Conservation (phyloP, 257 asterid species). For the Jacaranda mimosifolia region DNA sequence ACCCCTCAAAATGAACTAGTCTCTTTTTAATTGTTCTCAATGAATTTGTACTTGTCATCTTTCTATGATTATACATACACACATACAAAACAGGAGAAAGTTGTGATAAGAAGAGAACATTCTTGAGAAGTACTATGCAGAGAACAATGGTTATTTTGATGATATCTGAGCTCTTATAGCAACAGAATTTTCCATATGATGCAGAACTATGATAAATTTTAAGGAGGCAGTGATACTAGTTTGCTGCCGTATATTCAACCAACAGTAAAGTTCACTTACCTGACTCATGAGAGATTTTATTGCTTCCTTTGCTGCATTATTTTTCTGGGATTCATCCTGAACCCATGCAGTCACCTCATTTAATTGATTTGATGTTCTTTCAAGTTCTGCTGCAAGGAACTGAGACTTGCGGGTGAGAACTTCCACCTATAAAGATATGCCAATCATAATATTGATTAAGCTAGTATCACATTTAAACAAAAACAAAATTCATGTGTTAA, state of each 20-base stretch:
- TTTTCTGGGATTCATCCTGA: conserved; percentile 56
- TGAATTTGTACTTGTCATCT: background rate
- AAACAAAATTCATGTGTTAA: background rate
- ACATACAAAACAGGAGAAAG: background rate
- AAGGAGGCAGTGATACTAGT: conserved; percentile 21
- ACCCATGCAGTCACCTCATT: conserved; percentile 51
- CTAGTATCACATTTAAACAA: background rate
- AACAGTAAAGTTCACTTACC: conserved; percentile 41
- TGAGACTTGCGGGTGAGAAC: conserved; percentile 58
- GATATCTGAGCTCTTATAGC: conserved; percentile 4
- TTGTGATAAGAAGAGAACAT: background rate
- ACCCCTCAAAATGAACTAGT: background rate
- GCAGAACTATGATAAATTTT: conserved; percentile 4
- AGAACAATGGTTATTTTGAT: background rate
- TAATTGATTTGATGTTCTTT: conserved; percentile 56
- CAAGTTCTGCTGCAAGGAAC: conserved; percentile 62
- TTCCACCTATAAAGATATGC: conserved; percentile 57
- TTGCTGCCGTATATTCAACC: conserved; percentile 3
- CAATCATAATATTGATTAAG: conserved; percentile 15
- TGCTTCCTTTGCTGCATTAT: conserved; percentile 63
- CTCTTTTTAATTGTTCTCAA: background rate
- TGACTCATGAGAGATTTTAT: conserved; percentile 58
- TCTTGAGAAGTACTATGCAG: background rate
- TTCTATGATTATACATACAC: background rate
- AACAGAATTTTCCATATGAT: conserved; percentile 7